Percentiles rank a stretch among this genome's conserved stretches.
These are phyloP conservation scores for Piromyces sp. DNA, from an alignment of 192 early-diverging fungal genomes.

Conservation along the genomic window DNA sequence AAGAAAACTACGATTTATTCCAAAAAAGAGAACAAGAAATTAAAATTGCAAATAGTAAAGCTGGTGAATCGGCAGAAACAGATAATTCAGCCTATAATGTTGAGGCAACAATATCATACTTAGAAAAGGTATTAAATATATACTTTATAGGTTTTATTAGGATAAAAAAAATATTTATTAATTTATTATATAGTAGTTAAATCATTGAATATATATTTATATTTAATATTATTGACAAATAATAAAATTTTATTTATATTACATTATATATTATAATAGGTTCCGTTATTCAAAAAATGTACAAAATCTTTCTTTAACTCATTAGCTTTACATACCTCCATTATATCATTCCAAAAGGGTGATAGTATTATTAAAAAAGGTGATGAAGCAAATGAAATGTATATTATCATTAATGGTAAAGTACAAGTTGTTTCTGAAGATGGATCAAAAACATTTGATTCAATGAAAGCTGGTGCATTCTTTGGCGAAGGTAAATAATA, in stretches of 20 bases:
- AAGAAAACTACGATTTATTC: conserved; percentile 24
- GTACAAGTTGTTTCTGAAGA: conserved; percentile 35
- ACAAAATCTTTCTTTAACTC: conserved; percentile 17
- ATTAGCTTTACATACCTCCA: conserved; percentile 20
- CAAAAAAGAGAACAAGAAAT: conserved; percentile 17
- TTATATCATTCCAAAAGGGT: conserved; percentile 6
- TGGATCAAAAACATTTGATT: conserved; percentile 20
- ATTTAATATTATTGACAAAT: no score
- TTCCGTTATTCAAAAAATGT: conserved; percentile 20
- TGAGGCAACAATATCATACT: conserved; percentile 18
- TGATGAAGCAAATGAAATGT: conserved; percentile 25
- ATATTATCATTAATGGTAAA: conserved; percentile 23
- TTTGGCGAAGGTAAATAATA: conserved; percentile 21
- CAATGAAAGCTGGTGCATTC: conserved; percentile 22
- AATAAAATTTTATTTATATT: no score
- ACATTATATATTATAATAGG: no score
- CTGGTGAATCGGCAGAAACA: neutral
- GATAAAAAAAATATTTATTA: no score
- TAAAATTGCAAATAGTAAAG: conserved; percentile 5
- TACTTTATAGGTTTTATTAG: no score
- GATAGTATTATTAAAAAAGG: conserved; percentile 27
- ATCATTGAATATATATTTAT: no score
- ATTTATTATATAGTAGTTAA: no score
- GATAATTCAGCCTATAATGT: conserved; percentile 12
- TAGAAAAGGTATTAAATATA: conserved; percentile 22